Base-by-base conservation (phyloP, 2,329 filamentous ascomycete species). In the Magnaporthiopsis rhizophila region DNA sequence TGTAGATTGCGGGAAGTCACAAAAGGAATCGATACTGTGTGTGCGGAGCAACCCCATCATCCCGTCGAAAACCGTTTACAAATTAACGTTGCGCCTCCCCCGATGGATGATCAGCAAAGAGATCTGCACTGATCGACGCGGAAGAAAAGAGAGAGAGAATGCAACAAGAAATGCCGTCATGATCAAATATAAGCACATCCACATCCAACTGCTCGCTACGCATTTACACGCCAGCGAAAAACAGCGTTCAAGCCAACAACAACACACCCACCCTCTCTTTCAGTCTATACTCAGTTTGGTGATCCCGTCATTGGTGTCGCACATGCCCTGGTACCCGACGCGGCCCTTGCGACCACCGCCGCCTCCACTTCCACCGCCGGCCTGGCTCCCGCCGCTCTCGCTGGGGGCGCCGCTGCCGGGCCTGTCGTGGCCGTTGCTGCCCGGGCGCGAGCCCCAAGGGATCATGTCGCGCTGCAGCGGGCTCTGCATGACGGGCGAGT, bases 261-360 rank as follows among this genome's bases (percentile, higher is more conserved):
- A 2, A 34, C 32, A 34, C 32, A 34, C n/a, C 21, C 21, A 24
- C 3, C 12, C 7, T 21, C 53, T 21, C 21, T 11, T 26, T 66
- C 79, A 97, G 75, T 97, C 93, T 71, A 97, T 97, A 75, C 91
- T 97, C 90, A 98, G 95, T 71, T 94, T 92, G 89, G 97, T 97
- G 68, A 97, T 82, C 1, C 92, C 91, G 74, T 97, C 94, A 73
- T 92, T 92, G n/a, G 94, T 94, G 76, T 97, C 94, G 24, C 86
- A 89, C 93, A 98, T 97, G 1, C 93, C 92, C 76, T 97, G 93
- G 69, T 96, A 83, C 11, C 92, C 92, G 18, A 96, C 81, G 45
- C 91, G 76, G 67, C 80, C 88, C 73, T 82, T 84, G 69, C 82
- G 78, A 62, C 79, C 70, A 69, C 81, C 79, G 65, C 82, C 83